Evolutionary conservation across 768 basidiomycete genomes (phyloP).

Genomic region (Steccherinum ochraceum): DNA sequence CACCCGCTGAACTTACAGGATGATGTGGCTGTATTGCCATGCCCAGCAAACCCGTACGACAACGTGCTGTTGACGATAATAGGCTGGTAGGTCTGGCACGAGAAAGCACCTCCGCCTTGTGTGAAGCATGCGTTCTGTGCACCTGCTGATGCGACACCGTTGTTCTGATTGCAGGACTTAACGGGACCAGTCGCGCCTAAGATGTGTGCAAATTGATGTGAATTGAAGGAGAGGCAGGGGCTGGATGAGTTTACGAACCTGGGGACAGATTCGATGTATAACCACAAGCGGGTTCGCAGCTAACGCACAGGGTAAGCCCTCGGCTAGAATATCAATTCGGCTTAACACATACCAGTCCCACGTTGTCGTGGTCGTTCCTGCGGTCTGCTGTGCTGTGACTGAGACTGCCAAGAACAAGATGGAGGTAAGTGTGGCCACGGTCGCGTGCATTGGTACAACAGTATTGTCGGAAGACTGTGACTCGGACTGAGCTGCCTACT

Average conservation of each 20-base stretch:
- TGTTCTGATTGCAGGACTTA: conserved; percentile 10
- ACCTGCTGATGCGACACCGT: conserved; percentile 8
- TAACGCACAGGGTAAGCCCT: background rate
- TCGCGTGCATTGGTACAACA: no score
- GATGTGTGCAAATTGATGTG: no score
- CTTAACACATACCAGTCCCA: conserved; percentile 13
- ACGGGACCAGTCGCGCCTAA: conserved; percentile 12
- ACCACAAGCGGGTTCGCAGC: conserved; percentile 12
- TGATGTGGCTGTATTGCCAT: conserved; percentile 13
- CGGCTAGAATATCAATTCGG: background rate
- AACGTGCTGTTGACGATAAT: conserved; percentile 16
- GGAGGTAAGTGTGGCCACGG: no score
- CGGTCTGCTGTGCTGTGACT: conserved; percentile 6
- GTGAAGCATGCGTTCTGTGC: conserved; percentile 16
- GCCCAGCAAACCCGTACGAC: conserved; percentile 13
- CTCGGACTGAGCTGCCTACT: no score
- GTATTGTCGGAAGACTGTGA: no score
- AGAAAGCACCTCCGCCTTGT: conserved; percentile 10
- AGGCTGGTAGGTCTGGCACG: conserved; percentile 14
- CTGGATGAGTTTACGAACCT: background rate
- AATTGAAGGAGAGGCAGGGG: background rate
- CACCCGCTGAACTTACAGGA: conserved; percentile 8
- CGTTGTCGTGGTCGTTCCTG: conserved; percentile 11
- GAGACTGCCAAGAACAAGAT: background rate
- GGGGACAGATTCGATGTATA: conserved; percentile 9